These are phyloP conservation scores for Thelonectria rubi DNA, from an alignment of 2,329 filamentous ascomycete genomes.

Conservation along the genomic window DNA sequence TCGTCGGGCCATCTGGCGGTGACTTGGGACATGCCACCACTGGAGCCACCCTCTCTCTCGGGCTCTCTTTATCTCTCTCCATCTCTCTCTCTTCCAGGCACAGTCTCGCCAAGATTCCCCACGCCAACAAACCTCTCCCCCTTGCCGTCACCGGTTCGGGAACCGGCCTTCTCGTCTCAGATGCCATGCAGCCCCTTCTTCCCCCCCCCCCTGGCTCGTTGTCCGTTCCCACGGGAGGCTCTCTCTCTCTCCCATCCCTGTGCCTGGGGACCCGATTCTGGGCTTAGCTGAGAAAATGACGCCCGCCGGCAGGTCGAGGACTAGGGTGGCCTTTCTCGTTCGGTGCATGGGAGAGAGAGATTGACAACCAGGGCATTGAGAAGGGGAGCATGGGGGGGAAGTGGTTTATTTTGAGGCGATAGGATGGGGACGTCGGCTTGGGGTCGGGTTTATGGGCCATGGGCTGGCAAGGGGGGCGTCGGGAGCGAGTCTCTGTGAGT, in stretches of 20 bases:
- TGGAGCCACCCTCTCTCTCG: constrained; percentile 24
- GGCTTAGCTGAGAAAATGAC: neutral
- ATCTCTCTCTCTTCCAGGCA: neutral
- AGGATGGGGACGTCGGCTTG: constrained; percentile 13
- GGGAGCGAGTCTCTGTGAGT: neutral
- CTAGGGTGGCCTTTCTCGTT: neutral
- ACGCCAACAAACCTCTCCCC: neutral
- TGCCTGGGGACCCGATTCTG: constrained; percentile 13
- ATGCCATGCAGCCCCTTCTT: neutral
- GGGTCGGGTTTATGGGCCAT: neutral
- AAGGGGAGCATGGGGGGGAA: neutral
- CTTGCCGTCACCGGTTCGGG: neutral
- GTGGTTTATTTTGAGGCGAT: constrained; percentile 16
- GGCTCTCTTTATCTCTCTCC: no score
- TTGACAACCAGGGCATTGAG: constrained; percentile 6
- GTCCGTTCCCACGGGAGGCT: constrained; percentile 3
- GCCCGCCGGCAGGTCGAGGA: constrained; percentile 3
- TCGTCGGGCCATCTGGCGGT: constrained; percentile 7
- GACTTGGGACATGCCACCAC: constrained; percentile 32
- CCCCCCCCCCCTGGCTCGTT: no score
- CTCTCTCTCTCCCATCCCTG: neutral
- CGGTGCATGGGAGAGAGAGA: no score
- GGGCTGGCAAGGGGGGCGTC: constrained; percentile 10
- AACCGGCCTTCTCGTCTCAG: neutral
- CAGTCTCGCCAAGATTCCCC: constrained; percentile 11